A percentile compares a stretch with the other conserved stretches of the same genome.
These are phyloP conservation scores for Termitomyces sp. DNA, from an alignment of 768 basidiomycete species.

Conservation along the genomic window DNA sequence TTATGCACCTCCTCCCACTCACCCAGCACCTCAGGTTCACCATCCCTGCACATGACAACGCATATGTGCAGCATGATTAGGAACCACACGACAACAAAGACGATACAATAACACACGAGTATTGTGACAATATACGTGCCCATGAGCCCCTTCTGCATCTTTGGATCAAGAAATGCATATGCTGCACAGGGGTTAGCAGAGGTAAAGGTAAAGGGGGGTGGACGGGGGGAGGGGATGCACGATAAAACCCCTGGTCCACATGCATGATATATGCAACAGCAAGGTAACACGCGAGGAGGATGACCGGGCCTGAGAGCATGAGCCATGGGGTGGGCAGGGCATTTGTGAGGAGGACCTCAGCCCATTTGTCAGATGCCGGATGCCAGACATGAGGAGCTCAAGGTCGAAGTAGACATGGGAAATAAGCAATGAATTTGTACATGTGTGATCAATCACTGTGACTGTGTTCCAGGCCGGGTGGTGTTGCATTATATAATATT, in stretches of 20 bases:
- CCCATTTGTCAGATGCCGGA: too few species aligned
- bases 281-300: slow-evolving; percentile 54
- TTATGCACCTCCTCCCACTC: too few species aligned
- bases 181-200: too few species aligned
- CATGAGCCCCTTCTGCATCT: slow-evolving; percentile 35
- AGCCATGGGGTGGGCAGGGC: slow-evolving; percentile 50
- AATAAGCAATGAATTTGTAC: too few species aligned
- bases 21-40: too few species aligned
- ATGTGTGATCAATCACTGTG: too few species aligned
- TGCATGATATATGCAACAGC: slow-evolving; percentile 67
- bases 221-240: slow-evolving; percentile 39
- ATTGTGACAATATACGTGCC: slow-evolving; percentile 66
- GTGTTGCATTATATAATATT: too few species aligned
- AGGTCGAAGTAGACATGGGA: too few species aligned
- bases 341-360: slow-evolving; percentile 58
- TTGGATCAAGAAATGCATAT: slow-evolving; percentile 64
- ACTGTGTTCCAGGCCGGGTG: too few species aligned
- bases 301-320: slow-evolving; percentile 40
- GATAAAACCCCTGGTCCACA: slow-evolving; percentile 58
- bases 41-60: slow-evolving; percentile 19
- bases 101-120: slow-evolving; percentile 41
- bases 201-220: neutral
- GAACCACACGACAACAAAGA: slow-evolving; percentile 48
- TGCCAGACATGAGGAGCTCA: too few species aligned
- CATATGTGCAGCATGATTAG: slow-evolving; percentile 35